A percentile compares a stretch with the other conserved stretches of the same genome.
Evolutionary conservation across 2,329 filamentous ascomycete species (phyloP).

Genomic region (Aspergillus felis): DNA sequence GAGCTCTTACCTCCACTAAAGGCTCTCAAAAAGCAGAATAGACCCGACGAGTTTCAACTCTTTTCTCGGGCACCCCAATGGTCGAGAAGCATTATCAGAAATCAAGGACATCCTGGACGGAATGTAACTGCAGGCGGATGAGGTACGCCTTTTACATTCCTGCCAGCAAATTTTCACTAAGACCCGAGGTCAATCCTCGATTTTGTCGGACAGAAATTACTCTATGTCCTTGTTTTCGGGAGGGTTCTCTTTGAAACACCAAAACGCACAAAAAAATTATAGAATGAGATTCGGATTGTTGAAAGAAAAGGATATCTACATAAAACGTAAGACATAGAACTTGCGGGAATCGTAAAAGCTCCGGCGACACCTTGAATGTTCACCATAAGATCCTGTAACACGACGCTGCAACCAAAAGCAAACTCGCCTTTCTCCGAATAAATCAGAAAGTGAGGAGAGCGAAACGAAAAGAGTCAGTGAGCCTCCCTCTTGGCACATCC

Average conservation of each 20-base stretch:
- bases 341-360: conserved; percentile 14
- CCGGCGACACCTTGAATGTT: conserved; percentile 15
- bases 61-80: neutral
- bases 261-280: neutral
- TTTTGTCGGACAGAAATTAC: neutral
- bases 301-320: conserved; percentile 15
- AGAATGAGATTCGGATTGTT: neutral
- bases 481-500: conserved; percentile 3
- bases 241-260: neutral
- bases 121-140: neutral
- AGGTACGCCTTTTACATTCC: neutral
- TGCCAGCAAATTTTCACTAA: neutral
- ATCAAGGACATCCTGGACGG: neutral
- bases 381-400: conserved; percentile 6
- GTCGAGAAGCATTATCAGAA: neutral
- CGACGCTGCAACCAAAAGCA: conserved; percentile 13
- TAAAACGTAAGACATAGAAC: conserved; percentile 2
- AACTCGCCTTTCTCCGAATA: neutral
- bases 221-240: neutral
- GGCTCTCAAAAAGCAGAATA: neutral
- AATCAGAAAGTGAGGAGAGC: conserved; percentile 2
- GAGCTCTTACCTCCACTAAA: neutral
- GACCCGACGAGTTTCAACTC: neutral
- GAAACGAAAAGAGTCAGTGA: neutral
- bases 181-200: neutral